Base-by-base conservation (phyloP, 2,329 filamentous ascomycete genomes). In the Hypoxylon rubiginosum region DNA sequence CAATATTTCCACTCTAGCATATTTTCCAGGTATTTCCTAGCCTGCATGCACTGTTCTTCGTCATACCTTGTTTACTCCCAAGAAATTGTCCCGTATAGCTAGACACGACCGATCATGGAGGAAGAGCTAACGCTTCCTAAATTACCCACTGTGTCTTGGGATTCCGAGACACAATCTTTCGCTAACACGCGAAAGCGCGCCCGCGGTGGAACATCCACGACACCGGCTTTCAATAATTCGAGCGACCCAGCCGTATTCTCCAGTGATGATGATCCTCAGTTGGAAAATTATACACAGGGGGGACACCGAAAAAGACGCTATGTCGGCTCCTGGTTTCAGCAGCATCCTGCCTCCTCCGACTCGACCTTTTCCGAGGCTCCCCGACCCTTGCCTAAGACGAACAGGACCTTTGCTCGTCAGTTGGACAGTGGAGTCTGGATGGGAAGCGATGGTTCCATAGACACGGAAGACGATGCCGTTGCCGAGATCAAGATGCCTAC, bases 191-290 rank as follows among this genome's bases (percentile, higher is more conserved):
- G 79, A 64, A 84, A 84, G 75, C 82, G 82, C 64, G 74, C 75
- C 34, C 77, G 78, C 67, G 71, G 71, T 41, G 62, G 58, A 51
- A 68, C 53, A 67, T 30, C 67, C 28, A 61, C 75, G 17, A 76
- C 74, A n/a, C 71, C 77, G 30, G 73, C 81, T 39, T 80, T 85
- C 68, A 82, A 83, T 74, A 88, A 89, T 74, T 92, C 90, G 19
- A 92, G 91, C 74, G 91, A 93, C 72, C 90, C 90, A 3, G 85
- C 88, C 52, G 77, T 92, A 26, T 93, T 93, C 77, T 92, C 90
- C 3, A 90, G 88, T 75, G 91, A 93, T 64, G 90, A 92, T 72
- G 90, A 92, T 62, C 88, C 88, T 2, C 85, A 86, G 1, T 76
- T 90, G 51, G 89, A 91, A 65, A 90, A 90, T 71, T 92, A 92